Base-by-base conservation (phyloP, 441 rosid genomes). In the Gossypium gossypioides region DNA sequence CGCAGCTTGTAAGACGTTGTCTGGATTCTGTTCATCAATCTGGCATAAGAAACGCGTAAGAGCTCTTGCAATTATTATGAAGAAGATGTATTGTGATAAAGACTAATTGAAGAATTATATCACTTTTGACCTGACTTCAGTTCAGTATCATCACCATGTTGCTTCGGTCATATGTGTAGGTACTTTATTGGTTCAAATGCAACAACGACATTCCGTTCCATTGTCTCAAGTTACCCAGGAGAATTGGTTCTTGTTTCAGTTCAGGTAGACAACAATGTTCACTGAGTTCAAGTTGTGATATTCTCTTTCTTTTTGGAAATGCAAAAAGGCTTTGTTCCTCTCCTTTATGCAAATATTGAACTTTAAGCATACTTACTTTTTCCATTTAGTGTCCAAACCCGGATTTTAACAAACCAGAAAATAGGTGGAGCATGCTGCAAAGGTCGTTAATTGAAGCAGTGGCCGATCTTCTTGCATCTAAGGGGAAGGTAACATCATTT, bases 381-480 rank as follows among this genome's bases (percentile, higher is more conserved):
- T 2, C 3, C 75, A n/a, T 73, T 44, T 75, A 90, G 96, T 90
- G 96, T 75, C 96, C 93, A 13, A 84, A 88, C 77, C 93, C 91
- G 12, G 93, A 88, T 77, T 90, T 90, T 81, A 88, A 81, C 69
- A 74, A 81, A 63, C 83, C 90, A 54, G 86, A 85, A 42, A 77
- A 87, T 76, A 84, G 96, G 80, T 83, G 93, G 93, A 87, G 91
- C 76, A 87, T 88, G 90, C 68, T 90, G 81, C 87, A 85, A 75
- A 78, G 81, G 80, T 81, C 90, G 75, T 78, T 88, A 78, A 77
- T 87, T 55, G 88, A 87, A 83, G 93, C 93, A 16, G 84, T 88
- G 79, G 80, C 77, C 1, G 85, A 87, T 84, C 85, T 86, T 21
- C 93, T 90, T 4, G 74, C 79, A 15, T 61, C 65, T 58, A 75